phyloP scores from a whole-genome alignment of 106 monocot species.

The Ottelia alismoides region DNA sequence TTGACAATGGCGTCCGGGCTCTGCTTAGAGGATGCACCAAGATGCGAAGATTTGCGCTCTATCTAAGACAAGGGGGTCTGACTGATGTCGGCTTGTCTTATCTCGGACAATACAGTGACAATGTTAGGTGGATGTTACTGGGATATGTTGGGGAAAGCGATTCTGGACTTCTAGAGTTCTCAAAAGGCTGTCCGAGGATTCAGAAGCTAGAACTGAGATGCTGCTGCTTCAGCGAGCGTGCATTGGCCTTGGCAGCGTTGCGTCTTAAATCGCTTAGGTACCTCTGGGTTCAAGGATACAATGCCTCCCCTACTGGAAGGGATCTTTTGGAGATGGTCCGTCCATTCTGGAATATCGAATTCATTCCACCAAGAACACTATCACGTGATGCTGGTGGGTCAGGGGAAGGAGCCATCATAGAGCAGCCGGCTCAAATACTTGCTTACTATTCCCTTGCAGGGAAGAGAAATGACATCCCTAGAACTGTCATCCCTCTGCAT shows the following conservation, averaged over 20 bases:
- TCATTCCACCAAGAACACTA: too few relatives aligned
- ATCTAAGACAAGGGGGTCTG: slow-evolving; percentile 62
- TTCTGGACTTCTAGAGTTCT: slow-evolving; percentile 40
- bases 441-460: too few relatives aligned
- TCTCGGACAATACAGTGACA: slow-evolving; percentile 33
- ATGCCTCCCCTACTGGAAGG: too few relatives aligned
- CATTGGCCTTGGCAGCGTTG: slow-evolving; percentile 36
- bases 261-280: slow-evolving; percentile 42
- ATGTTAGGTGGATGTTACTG: slow-evolving; percentile 66
- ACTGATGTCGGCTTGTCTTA: slow-evolving; percentile 53
- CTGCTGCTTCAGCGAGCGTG: slow-evolving; percentile 73
- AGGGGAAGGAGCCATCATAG: too few relatives aligned
- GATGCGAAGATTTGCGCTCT: slow-evolving; percentile 67
- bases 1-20: slow-evolving; percentile 63
- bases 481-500: too few relatives aligned
- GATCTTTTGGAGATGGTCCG: too few relatives aligned
- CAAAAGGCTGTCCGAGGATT: slow-evolving; percentile 40
- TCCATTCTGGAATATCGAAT: too few relatives aligned
- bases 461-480: too few relatives aligned
- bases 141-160: slow-evolving; percentile 62
- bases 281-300: slow-evolving; percentile 83
- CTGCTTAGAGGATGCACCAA: slow-evolving; percentile 57
- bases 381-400: too few relatives aligned
- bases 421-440: too few relatives aligned
- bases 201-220: slow-evolving; percentile 71